Evolutionary conservation across 2,329 filamentous ascomycete species (phyloP).

Genomic region (Furcasterigmium furcatum): DNA sequence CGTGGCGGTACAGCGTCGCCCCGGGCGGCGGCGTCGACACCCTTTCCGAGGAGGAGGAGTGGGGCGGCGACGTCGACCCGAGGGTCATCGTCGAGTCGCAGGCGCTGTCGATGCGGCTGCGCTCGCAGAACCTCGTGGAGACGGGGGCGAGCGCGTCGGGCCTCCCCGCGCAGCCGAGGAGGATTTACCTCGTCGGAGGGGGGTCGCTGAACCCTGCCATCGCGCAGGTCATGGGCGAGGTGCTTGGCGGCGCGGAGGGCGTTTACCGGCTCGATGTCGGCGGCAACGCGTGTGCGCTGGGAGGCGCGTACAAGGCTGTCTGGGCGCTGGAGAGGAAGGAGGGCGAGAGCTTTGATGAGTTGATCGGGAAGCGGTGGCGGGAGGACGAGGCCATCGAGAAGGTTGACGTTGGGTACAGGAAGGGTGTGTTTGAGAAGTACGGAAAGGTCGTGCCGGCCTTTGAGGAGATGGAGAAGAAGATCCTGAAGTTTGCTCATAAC

Average conservation of each 20-base stretch:
- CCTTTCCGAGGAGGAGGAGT: constrained; percentile 27
- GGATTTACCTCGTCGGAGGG: constrained; percentile 92
- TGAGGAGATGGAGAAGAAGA: constrained; percentile 67
- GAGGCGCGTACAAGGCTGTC: constrained; percentile 92
- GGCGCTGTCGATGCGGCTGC: constrained; percentile 83
- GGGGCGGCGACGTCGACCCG: constrained; percentile 67
- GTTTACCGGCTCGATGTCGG: constrained; percentile 93
- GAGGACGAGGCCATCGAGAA: constrained; percentile 80
- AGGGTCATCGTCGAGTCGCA: constrained; percentile 93
- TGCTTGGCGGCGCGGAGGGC: constrained; percentile 84
- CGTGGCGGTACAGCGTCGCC: constrained; percentile 73
- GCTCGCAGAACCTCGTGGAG: constrained; percentile 73
- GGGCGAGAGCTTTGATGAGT: constrained; percentile 80
- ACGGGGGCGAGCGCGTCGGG: constrained; percentile 19
- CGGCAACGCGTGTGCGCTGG: constrained; percentile 90
- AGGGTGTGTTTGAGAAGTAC: constrained; percentile 74
- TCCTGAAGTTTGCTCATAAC: constrained; percentile 46
- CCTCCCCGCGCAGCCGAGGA: constrained; percentile 78
- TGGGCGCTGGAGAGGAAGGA: constrained; percentile 72
- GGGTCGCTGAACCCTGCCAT: constrained; percentile 89
- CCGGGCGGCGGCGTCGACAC: too few species aligned
- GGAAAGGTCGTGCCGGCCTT: constrained; percentile 74
- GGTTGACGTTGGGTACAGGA: constrained; percentile 77
- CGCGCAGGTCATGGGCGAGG: constrained; percentile 77
- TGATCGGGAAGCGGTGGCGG: constrained; percentile 80